Conservation (phyloP, 2,329 filamentous ascomycete species). For the Penicillium sclerotigenum region DNA sequence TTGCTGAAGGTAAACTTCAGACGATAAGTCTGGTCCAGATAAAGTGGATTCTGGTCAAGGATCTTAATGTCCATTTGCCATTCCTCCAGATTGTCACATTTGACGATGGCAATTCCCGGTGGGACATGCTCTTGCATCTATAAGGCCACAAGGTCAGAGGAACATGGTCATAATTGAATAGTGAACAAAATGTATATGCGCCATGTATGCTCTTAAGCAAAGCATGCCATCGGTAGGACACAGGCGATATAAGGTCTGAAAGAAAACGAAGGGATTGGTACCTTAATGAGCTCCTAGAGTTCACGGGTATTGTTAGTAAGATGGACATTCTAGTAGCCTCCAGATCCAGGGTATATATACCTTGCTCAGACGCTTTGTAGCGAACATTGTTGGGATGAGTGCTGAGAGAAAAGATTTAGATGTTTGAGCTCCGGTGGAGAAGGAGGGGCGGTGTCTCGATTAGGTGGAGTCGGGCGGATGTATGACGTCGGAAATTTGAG, state of each 20-base stretch:
- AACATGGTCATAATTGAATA: background rate
- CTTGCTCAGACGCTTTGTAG: conserved; percentile 48
- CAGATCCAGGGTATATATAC: conserved; percentile 29
- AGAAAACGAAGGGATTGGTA: conserved; percentile 28
- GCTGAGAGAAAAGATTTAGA: background rate
- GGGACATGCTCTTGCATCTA: conserved; percentile 59
- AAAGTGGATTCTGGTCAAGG: conserved; percentile 85
- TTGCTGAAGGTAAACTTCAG: conserved; percentile 82
- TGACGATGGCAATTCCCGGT: conserved; percentile 72
- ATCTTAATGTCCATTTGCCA: conserved; percentile 93
- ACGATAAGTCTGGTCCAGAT: conserved; percentile 73
- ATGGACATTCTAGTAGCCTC: background rate
- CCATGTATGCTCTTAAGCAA: background rate
- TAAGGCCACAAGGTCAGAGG: background rate
- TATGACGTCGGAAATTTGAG: conserved; percentile 3
- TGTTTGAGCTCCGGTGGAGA: conserved; percentile 7
- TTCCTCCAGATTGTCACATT: conserved; percentile 77
- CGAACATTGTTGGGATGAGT: conserved; percentile 43
- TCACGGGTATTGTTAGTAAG: conserved; percentile 19
- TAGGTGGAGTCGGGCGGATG: conserved; percentile 2
- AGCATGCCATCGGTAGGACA: background rate
- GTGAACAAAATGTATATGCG: background rate
- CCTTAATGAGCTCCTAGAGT: conserved; percentile 54
- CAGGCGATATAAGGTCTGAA: background rate
- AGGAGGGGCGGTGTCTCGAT: conserved; percentile 1